Evolutionary conservation across 352 stramenopile species (phyloP), one percentile per base, ranked within the genome.

Genomic region (Globisporangium cylindrosporum): DNA sequence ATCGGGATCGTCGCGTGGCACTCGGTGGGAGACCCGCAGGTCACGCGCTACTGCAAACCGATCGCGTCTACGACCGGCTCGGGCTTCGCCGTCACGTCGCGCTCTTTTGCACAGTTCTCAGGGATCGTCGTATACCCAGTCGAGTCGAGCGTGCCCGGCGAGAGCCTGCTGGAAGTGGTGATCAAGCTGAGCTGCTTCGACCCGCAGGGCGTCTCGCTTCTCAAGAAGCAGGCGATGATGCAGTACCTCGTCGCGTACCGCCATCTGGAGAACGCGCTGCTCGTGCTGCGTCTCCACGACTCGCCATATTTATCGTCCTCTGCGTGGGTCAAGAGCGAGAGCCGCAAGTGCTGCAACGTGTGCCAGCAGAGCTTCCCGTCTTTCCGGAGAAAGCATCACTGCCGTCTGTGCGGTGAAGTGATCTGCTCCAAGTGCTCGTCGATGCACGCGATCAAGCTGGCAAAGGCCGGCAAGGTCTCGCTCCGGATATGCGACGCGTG

Each of bases 391-490:
- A 85, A 85, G 63, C 85, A 93, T 65, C 85, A 93, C 68, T 93
- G 85, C 55, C 83, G 85, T 2, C 77, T 93, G 0, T 93, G 85
- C 64, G 83, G 85, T 4, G 83, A 92, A 63, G 78, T 90, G 5
- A 77, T 81, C 53, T 93, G 85, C 29, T 84, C 82, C 58, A 91
- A 91, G 63, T 94, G 86, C 73, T 91, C 79, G 25, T 71, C 77
- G 3, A 73, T 90, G 12, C 83, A 88, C 56, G 74, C 87, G 59
- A 81, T 91, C 51, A 83, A 82, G 53, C 65, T 91, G 0, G 78
- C 78, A 12, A 85, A 84, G 59, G 74, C 81, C 15, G 79, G 77
- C 43, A 87, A 81, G 54, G 76, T 67, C 15, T 77, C 83, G 22
- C 82, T 91, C 41, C 83, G 83, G 27, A 90, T 91, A 59, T 91